A percentile compares a stretch with the other conserved stretches of the same genome.
Evolutionary conservation across 2,329 filamentous ascomycete genomes (phyloP).

Genomic region (Paecilomyces fulvus): DNA sequence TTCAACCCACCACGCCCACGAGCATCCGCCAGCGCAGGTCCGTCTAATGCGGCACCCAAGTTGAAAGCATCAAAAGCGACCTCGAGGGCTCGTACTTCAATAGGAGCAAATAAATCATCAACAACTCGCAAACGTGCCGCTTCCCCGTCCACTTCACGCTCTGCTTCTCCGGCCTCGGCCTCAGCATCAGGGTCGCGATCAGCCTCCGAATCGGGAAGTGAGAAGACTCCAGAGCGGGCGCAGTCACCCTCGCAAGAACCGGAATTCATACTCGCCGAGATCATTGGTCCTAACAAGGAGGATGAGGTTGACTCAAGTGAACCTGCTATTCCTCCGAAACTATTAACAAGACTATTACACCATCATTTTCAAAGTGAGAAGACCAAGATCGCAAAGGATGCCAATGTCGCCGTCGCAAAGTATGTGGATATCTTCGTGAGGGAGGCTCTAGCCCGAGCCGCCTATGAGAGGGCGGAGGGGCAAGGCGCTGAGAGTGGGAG

Average conservation of each 20-base stretch:
- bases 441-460: constrained; percentile 75
- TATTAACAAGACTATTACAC: constrained; percentile 69
- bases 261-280: constrained; percentile 41
- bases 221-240: constrained; percentile 7
- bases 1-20: constrained; percentile 37
- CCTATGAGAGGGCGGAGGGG: constrained; percentile 54
- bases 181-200: not conserved
- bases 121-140: constrained; percentile 1
- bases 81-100: constrained; percentile 9
- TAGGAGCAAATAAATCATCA: constrained; percentile 2
- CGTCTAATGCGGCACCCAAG: constrained; percentile 14
- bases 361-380: constrained; percentile 65
- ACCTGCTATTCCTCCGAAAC: constrained; percentile 57
- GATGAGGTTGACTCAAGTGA: constrained; percentile 26
- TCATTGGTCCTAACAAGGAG: constrained; percentile 19
- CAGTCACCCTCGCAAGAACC: constrained; percentile 28
- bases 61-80: constrained; percentile 13
- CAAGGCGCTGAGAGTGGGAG: constrained; percentile 20
- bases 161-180: constrained; percentile 4
- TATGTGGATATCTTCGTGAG: constrained; percentile 89
- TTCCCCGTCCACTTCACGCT: constrained; percentile 1
- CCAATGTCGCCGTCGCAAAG: constrained; percentile 66
- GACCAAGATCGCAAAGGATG: constrained; percentile 67
- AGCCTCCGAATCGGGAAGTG: constrained; percentile 7
- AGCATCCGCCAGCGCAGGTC: constrained; percentile 16